Percentiles rank a stretch among this genome's conserved stretches.
phyloP scores from a whole-genome alignment of 352 stramenopile species.

The Phytophthora sp. region DNA sequence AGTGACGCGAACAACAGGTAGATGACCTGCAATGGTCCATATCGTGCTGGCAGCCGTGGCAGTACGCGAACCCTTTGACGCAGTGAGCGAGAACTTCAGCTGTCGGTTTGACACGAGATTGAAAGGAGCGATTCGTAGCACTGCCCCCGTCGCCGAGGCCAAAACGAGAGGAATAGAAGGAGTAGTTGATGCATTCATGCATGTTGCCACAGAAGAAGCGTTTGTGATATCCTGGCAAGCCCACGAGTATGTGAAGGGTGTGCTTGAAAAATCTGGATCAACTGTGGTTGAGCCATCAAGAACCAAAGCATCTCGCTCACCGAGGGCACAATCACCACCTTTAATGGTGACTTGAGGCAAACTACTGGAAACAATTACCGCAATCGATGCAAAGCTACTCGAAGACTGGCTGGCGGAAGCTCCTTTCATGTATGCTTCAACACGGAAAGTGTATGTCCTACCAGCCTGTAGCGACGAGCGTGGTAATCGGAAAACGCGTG shows the following conservation, averaged over 20 bases:
- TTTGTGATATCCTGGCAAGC: slow-evolving; percentile 63
- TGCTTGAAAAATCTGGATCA: slow-evolving; percentile 52
- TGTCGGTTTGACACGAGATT: slow-evolving; percentile 44
- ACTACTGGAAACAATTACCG: slow-evolving; percentile 49
- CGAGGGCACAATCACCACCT: slow-evolving; percentile 55
- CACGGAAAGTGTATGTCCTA: slow-evolving; percentile 61
- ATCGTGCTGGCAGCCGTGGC: slow-evolving; percentile 36
- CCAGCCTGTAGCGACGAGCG: slow-evolving; percentile 41
- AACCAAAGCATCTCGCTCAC: slow-evolving; percentile 52
- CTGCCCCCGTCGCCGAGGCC: neutral
- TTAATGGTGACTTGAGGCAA: slow-evolving; percentile 38
- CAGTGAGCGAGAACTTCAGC: slow-evolving; percentile 55
- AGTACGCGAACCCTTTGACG: slow-evolving; percentile 33
- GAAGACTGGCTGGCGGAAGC: slow-evolving; percentile 12
- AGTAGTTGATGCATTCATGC: slow-evolving; percentile 7
- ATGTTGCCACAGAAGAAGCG: slow-evolving; percentile 19
- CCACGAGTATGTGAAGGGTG: slow-evolving; percentile 56
- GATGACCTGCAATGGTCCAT: slow-evolving; percentile 54
- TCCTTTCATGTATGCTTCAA: slow-evolving; percentile 55
- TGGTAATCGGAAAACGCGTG: slow-evolving; percentile 58
- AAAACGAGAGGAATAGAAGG: slow-evolving; percentile 21
- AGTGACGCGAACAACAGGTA: slow-evolving; percentile 47
- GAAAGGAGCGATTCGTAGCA: slow-evolving; percentile 51
- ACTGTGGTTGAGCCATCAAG: slow-evolving; percentile 52
- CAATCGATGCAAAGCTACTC: slow-evolving; percentile 48